These are phyloP conservation scores for Ascochyta fabae DNA, from an alignment of 2,329 filamentous ascomycete species.

Conservation along the genomic window DNA sequence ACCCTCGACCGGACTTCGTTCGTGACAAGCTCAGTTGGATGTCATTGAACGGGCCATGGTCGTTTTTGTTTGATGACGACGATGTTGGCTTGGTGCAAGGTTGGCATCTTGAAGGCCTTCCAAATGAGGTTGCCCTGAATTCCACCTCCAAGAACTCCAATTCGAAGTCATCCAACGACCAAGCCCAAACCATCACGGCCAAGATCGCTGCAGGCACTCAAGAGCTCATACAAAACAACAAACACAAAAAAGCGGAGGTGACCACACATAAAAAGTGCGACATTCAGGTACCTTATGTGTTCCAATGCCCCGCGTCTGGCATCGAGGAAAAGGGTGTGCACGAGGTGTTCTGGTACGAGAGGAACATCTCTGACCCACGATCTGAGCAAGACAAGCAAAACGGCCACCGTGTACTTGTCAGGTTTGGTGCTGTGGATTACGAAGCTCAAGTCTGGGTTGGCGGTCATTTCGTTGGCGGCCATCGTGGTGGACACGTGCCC, in stretches of 20 bases:
- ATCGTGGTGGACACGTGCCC: conserved; percentile 66
- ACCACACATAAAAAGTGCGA: conserved; percentile 54
- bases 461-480: conserved; percentile 60
- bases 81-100: conserved; percentile 60
- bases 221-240: conserved; percentile 56
- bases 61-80: conserved; percentile 69
- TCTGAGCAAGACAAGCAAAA: conserved; percentile 49
- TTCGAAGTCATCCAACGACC: conserved; percentile 21
- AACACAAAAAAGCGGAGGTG: conserved; percentile 40
- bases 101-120: conserved; percentile 64
- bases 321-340: conserved; percentile 68
- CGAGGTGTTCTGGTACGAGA: conserved; percentile 72
- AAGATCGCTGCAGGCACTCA: conserved; percentile 60
- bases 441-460: conserved; percentile 64
- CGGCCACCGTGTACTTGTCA: conserved; percentile 55
- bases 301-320: conserved; percentile 68
- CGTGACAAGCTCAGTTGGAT: conserved; percentile 63
- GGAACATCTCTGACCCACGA: conserved; percentile 58
- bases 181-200: conserved; percentile 51
- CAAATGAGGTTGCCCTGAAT: conserved; percentile 47
- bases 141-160: conserved; percentile 23
- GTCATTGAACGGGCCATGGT: conserved; percentile 68
- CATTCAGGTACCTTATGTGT: conserved; percentile 70
- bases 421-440: conserved; percentile 69
- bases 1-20: conserved; percentile 71